A percentile compares a stretch with the other conserved stretches of the same genome.
phyloP scores from a whole-genome alignment of 768 basidiomycete genomes.

The Hygrocybe coccinea region DNA sequence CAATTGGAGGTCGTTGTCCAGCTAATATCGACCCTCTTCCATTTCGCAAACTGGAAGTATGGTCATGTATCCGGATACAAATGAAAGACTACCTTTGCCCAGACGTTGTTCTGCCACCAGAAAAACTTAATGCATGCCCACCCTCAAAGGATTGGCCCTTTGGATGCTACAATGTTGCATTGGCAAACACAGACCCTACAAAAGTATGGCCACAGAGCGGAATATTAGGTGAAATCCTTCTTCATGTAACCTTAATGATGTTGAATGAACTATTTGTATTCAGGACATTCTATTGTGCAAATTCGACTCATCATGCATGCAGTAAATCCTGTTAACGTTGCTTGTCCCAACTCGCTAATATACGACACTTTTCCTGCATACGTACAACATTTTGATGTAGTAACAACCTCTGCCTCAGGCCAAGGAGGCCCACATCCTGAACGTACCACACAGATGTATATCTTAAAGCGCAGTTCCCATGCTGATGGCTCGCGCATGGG shows the following conservation, averaged over 20 bases:
- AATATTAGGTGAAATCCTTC: constrained; percentile 15
- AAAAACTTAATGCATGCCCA: constrained; percentile 23
- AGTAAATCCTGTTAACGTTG: background rate
- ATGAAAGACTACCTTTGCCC: constrained; percentile 20
- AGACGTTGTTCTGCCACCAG: constrained; percentile 14
- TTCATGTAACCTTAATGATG: background rate
- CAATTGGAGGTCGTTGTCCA: constrained; percentile 9
- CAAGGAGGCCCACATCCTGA: constrained; percentile 8
- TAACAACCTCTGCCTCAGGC: constrained; percentile 2
- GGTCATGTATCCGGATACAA: constrained; percentile 26
- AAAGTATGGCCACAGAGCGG: constrained; percentile 18
- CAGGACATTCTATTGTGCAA: constrained; percentile 1
- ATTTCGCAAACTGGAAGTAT: constrained; percentile 23
- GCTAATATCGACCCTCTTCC: constrained; percentile 10
- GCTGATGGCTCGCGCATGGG: constrained; percentile 4
- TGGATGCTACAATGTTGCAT: constrained; percentile 19
- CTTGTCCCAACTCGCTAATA: background rate
- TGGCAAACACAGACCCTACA: constrained; percentile 15
- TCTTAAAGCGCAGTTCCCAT: constrained; percentile 3
- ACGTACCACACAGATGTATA: constrained; percentile 5
- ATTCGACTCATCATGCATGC: constrained; percentile 1
- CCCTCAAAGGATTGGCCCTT: constrained; percentile 14
- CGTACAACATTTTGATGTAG: constrained; percentile 6
- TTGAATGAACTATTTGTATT: background rate
- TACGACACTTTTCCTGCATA: background rate